Evolutionary conservation across 768 basidiomycete genomes (phyloP).

Genomic region (Tricholoma terreum): DNA sequence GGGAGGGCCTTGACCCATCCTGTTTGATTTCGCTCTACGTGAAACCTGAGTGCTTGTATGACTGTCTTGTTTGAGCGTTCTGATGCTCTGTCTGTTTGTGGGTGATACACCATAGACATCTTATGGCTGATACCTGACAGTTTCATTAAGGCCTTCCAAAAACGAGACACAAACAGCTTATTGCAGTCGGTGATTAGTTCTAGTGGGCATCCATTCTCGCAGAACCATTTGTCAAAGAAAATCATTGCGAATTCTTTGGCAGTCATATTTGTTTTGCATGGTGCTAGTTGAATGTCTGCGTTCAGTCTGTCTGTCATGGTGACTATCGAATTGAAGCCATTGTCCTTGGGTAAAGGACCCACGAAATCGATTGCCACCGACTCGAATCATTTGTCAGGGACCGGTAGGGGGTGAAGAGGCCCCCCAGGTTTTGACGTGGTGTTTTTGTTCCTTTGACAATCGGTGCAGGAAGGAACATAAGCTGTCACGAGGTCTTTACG

Average conservation of each 20-base stretch:
- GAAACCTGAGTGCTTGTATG: constrained; percentile 16
- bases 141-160: neutral
- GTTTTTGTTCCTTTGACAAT: constrained; percentile 32
- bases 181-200: constrained; percentile 17
- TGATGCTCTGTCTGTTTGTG: neutral
- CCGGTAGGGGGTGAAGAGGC: constrained; percentile 20
- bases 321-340: constrained; percentile 22
- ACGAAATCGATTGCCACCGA: constrained; percentile 29
- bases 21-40: constrained; percentile 5
- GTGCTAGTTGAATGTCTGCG: constrained; percentile 7
- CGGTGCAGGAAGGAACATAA: constrained; percentile 1
- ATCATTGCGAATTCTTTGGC: too few relatives aligned
- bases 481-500: too few relatives aligned
- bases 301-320: constrained; percentile 18
- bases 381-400: constrained; percentile 14
- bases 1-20: too few relatives aligned
- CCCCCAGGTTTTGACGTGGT: constrained; percentile 18
- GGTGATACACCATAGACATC: constrained; percentile 26
- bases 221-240: constrained; percentile 17
- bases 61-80: constrained; percentile 27
- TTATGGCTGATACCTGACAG: neutral
- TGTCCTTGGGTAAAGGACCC: constrained; percentile 27
- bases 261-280: neutral
- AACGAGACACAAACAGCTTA: constrained; percentile 26
- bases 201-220: constrained; percentile 28